Conservation (phyloP, 2,329 filamentous ascomycete genomes). For the Blumeriella jaapii region DNA sequence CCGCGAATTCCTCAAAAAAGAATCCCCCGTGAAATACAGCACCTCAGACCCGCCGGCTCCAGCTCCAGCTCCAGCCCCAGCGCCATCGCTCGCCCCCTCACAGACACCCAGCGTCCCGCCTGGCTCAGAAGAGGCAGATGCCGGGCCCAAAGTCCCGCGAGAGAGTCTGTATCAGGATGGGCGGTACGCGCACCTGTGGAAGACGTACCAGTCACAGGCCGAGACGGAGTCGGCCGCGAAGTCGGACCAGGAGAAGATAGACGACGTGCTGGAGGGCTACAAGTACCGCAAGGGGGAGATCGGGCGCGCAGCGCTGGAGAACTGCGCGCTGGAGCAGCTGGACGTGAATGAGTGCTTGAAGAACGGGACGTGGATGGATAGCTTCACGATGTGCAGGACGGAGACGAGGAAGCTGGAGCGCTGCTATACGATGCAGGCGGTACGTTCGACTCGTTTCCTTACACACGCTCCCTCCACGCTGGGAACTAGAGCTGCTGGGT, state of each 20-base stretch:
- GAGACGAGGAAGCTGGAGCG: slow-evolving; percentile 70
- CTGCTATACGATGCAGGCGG: slow-evolving; percentile 82
- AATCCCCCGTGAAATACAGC: slow-evolving; percentile 43
- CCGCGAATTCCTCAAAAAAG: slow-evolving; percentile 53
- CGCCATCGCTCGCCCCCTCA: slow-evolving; percentile 3
- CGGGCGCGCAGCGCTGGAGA: slow-evolving; percentile 76
- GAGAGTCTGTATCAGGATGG: slow-evolving; percentile 56
- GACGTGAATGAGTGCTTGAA: slow-evolving; percentile 75
- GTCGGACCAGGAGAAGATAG: slow-evolving; percentile 68
- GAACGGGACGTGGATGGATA: slow-evolving; percentile 53
- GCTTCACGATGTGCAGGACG: slow-evolving; percentile 67
- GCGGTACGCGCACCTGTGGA: slow-evolving; percentile 82
- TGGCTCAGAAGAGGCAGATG: not conserved
- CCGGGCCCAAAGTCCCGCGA: slow-evolving; percentile 16
- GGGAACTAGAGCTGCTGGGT: too few relatives aligned
- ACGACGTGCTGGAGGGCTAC: slow-evolving; percentile 70
- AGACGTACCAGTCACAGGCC: slow-evolving; percentile 66
- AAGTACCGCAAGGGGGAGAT: slow-evolving; percentile 73
- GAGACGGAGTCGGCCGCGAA: slow-evolving; percentile 59
- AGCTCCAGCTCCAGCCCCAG: slow-evolving; percentile 4
- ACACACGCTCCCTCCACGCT: too few relatives aligned
- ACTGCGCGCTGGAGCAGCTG: slow-evolving; percentile 80
- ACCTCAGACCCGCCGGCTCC: slow-evolving; percentile 16
- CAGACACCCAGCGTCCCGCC: not conserved
- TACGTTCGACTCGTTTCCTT: too few relatives aligned